A percentile compares a stretch with the other conserved stretches of the same genome.
Evolutionary conservation across 352 stramenopile species (phyloP).

Genomic region (Phytophthora kernoviae): DNA sequence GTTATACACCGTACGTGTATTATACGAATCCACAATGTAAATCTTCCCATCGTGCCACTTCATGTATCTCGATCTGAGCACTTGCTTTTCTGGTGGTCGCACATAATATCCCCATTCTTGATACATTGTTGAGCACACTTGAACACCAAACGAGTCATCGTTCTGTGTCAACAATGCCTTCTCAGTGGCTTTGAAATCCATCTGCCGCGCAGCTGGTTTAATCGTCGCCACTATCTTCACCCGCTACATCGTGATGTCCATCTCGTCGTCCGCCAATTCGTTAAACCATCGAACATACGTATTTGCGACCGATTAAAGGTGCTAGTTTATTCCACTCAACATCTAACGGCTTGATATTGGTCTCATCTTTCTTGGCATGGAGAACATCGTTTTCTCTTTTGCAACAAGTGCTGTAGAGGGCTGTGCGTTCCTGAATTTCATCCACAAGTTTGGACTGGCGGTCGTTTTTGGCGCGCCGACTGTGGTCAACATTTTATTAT

Average conservation of each 20-base stretch:
- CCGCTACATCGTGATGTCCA: background rate
- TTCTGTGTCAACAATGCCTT: background rate
- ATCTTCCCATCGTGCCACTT: constrained; percentile 13
- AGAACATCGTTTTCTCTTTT: no score
- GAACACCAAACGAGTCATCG: background rate
- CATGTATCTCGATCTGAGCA: background rate
- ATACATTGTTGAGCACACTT: background rate
- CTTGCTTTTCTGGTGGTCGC: background rate
- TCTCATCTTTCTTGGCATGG: no score
- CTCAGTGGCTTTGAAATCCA: background rate
- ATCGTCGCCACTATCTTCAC: background rate
- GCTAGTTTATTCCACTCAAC: no score
- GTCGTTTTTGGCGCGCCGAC: no score
- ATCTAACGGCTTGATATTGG: no score
- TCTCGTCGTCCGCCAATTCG: no score
- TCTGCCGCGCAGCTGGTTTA: background rate
- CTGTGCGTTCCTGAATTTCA: no score
- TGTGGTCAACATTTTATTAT: no score
- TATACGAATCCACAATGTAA: constrained; percentile 21
- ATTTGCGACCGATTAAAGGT: no score
- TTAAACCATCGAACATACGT: no score
- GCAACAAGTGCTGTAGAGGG: no score
- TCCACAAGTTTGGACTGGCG: no score
- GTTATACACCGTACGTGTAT: constrained; percentile 5
- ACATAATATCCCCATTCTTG: background rate